These are phyloP conservation scores for Marsdenia floribunda DNA, from an alignment of 257 asterid genomes.

Conservation along the genomic window DNA sequence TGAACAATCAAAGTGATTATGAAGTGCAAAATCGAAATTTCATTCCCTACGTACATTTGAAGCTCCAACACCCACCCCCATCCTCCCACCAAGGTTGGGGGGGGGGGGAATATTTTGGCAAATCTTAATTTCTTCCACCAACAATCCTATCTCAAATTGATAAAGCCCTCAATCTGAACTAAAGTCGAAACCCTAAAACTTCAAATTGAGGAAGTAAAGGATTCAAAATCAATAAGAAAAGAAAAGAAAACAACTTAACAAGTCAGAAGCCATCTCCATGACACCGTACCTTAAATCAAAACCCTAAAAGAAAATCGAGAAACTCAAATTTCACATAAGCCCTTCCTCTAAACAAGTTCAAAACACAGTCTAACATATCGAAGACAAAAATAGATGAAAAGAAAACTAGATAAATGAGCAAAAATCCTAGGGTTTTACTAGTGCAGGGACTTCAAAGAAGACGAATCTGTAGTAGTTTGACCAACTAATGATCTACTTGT, in stretches of 20 bases:
- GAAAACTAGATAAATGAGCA: conserved; percentile 8
- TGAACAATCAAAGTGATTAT: not conserved
- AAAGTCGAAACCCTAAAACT: conserved; percentile 39
- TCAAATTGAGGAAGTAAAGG: conserved; percentile 4
- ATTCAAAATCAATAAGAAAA: not conserved
- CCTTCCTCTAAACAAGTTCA: conserved; percentile 1
- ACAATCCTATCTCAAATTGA: conserved; percentile 4
- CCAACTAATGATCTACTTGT: not conserved
- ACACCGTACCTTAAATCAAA: conserved; percentile 25
- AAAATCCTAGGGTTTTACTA: conserved; percentile 18
- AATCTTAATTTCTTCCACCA: not conserved
- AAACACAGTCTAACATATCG: not conserved
- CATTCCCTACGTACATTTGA: not conserved
- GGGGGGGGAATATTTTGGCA: not conserved
- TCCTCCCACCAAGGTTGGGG: not conserved
- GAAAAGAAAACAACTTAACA: not conserved
- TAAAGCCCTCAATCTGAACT: conserved; percentile 22
- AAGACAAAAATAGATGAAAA: conserved; percentile 5
- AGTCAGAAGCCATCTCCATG: conserved; percentile 17
- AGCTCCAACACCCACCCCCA: not conserved
- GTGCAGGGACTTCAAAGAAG: conserved; percentile 21
- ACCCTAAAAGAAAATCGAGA: conserved; percentile 19
- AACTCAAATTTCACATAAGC: conserved; percentile 10
- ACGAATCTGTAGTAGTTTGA: not conserved
- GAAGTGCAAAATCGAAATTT: not conserved